Conservation (phyloP, 176 grass and related monocot genomes). For the Pharus latifolius region DNA sequence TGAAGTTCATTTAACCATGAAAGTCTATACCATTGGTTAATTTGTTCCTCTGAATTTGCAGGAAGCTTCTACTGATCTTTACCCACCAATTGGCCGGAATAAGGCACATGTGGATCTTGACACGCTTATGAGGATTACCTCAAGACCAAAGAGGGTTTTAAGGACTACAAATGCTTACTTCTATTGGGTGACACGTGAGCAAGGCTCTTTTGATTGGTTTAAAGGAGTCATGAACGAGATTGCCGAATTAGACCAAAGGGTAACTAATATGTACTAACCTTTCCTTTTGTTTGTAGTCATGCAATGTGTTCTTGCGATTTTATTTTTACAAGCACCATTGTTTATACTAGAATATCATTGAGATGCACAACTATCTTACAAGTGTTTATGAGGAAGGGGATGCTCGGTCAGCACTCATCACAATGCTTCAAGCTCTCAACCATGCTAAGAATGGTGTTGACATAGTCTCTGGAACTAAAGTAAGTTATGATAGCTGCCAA, state of each 20-base stretch:
- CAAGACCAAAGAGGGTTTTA: conserved; percentile 61
- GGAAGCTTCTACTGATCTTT: conserved; percentile 53
- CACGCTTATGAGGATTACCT: conserved; percentile 55
- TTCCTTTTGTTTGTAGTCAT: neutral
- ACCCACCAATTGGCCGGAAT: conserved; percentile 41
- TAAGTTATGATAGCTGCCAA: conserved; percentile 20
- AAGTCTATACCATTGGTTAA: neutral
- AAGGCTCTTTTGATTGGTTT: conserved; percentile 92
- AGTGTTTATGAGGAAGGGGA: conserved; percentile 87
- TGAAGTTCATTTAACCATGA: neutral
- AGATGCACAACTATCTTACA: conserved; percentile 90
- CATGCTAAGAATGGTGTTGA: conserved; percentile 79
- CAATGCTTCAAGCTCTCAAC: conserved; percentile 70
- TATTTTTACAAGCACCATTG: neutral
- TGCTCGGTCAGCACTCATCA: conserved; percentile 73
- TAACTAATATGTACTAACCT: neutral
- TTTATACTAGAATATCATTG: conserved; percentile 51
- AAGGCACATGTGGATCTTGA: conserved; percentile 48
- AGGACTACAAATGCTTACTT: conserved; percentile 83
- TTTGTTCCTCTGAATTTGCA: conserved; percentile 5
- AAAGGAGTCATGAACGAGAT: conserved; percentile 90
- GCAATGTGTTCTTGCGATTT: neutral
- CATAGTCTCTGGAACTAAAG: conserved; percentile 69
- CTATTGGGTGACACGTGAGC: conserved; percentile 83
- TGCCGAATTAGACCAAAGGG: conserved; percentile 68